phyloP scores from a whole-genome alignment of 129 eudicot species.

The Oenanthe sinensis region DNA sequence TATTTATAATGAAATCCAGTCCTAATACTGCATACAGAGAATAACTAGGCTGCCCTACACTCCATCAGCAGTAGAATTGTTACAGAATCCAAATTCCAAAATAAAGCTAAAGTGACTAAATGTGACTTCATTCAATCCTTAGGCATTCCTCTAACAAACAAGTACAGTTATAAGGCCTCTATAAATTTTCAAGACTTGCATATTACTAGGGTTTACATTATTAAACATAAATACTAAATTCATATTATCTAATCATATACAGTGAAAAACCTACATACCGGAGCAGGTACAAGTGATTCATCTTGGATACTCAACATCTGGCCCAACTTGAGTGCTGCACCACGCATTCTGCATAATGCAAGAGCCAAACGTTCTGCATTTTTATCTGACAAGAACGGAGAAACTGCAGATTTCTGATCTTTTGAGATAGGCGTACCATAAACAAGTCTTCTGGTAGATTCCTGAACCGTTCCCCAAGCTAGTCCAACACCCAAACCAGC shows the following conservation, averaged over 20 bases:
- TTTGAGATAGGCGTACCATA: constrained; percentile 48
- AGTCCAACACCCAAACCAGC: constrained; percentile 99
- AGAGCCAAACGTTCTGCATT: constrained; percentile 98
- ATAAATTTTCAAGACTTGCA: background rate
- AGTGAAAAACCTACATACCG: constrained; percentile 37
- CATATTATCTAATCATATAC: background rate
- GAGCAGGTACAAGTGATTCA: constrained; percentile 94
- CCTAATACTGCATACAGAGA: background rate
- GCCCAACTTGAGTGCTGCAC: constrained; percentile 93
- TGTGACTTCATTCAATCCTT: background rate
- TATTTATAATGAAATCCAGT: background rate
- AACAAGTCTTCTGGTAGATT: constrained; percentile 80
- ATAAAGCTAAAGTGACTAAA: background rate
- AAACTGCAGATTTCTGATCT: constrained; percentile 49
- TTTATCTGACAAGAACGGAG: constrained; percentile 75
- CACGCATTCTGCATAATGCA: constrained; percentile 99
- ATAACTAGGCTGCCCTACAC: background rate
- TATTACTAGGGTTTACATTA: background rate
- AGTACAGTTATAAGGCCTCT: background rate
- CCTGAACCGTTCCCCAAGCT: constrained; percentile 96
- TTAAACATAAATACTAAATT: background rate
- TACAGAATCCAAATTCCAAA: background rate
- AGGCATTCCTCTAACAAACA: background rate
- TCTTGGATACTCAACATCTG: constrained; percentile 99
- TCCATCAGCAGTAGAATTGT: background rate